Base-by-base conservation (phyloP, 2,329 filamentous ascomycete species). In the Calonectria henricotiae region DNA sequence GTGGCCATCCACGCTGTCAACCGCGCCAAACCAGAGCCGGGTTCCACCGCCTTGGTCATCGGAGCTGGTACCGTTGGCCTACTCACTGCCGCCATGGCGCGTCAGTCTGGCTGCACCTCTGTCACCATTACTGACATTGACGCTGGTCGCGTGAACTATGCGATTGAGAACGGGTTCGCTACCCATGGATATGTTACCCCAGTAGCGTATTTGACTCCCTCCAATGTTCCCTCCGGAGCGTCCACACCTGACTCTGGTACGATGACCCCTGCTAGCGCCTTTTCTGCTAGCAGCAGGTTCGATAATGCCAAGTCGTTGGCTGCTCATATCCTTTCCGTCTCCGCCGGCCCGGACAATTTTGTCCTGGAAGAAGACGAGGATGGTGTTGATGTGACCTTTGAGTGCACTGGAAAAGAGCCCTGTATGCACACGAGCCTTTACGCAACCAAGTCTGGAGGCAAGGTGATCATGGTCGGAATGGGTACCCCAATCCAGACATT, bases 391-490 rank as follows among this genome's bases (percentile, higher is more conserved):
- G 82, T 92, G 5, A 89, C 92, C 0, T 94, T 94, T 73, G 93
- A 95, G 81, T 94, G 92, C 78, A 94, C 93, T 0, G 93, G 93
- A 32, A 93, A 94, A 71, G 92, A 93, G 72, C 86, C 89, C 0
- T 94, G 92, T 79, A 91, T 94, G 83, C 92, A 94, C 79, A 92
- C 91, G 1, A 88, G 90, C n/a, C 89, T 95, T 23, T 94, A 92
- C 74, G 91, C 91, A 3, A 91, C 92, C 11, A 87, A 87, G 68
- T 87, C 92, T 0, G 93, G 93, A 30, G 93, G 93, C 20, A 92
- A 91, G 75, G 86, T 94, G 60, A 87, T 95, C 80, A 90, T 95
- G 80, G 92, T 95, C 27, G 93, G 93, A 64, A 95, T 95, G 93
- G 93, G 93, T 43, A 93, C 89, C 5, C 92, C 93, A 0, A 88